A percentile compares a stretch with the other conserved stretches of the same genome.
Conservation (phyloP, 371 early-diverging fungal genomes). For the Mortierella sp. region DNA sequence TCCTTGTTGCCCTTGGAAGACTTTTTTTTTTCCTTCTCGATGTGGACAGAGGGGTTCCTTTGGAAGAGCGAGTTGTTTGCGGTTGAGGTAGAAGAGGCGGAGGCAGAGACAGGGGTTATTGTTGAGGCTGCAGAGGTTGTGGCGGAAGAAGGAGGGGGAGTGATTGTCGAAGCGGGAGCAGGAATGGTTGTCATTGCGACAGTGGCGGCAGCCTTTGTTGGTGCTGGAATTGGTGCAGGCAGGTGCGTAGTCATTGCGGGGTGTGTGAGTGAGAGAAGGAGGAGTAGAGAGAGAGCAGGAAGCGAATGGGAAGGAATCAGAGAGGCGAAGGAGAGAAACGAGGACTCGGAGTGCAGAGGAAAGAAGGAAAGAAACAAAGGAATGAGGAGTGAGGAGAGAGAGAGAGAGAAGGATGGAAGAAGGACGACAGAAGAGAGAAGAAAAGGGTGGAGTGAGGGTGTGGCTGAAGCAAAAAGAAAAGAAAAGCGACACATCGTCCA, state of each 20-base stretch:
- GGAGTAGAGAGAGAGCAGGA: not conserved
- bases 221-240: not conserved
- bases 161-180: not conserved
- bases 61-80: constrained; percentile 11
- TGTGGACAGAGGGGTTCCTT: constrained; percentile 22
- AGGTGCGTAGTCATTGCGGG: constrained; percentile 9
- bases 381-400: not conserved
- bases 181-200: not conserved
- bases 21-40: constrained; percentile 28
- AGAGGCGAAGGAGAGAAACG: not conserved
- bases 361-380: not conserved
- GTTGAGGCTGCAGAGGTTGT: not conserved
- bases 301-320: no score
- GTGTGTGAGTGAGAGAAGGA: not conserved
- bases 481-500: not conserved
- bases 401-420: no score
- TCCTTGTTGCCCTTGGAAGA: constrained; percentile 11
- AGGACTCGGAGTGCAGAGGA: not conserved
- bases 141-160: not conserved
- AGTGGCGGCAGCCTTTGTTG: not conserved
- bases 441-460: not conserved
- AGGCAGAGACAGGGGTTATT: not conserved
- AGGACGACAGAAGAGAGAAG: not conserved
- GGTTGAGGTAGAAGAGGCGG: not conserved
- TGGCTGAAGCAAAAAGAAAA: not conserved